Conservation (phyloP, 139 green algal species). For the Helicosporidium sp. region DNA sequence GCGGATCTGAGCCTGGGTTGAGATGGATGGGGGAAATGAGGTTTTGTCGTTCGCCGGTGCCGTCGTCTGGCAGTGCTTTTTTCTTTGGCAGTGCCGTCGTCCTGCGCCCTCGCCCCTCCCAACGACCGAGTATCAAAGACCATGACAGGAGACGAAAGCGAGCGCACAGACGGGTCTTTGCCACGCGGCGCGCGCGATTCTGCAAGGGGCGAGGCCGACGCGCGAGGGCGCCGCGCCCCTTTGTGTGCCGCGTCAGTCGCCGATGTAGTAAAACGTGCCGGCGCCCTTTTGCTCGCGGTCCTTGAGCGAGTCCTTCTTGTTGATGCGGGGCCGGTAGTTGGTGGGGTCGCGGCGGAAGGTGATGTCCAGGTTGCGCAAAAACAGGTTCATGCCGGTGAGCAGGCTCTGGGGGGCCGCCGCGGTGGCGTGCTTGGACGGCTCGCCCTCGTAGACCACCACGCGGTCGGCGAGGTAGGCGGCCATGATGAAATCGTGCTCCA, state of each 20-base stretch:
- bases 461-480: constrained; percentile 90
- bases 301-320: constrained; percentile 86
- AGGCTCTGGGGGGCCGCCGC: constrained; percentile 59
- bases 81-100: no score
- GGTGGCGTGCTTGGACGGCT: constrained; percentile 52
- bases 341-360: constrained; percentile 94
- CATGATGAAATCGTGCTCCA: constrained; percentile 99
- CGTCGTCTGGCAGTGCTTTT: no score
- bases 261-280: constrained; percentile 65
- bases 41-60: no score
- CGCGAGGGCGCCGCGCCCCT: no score
- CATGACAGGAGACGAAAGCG: no score
- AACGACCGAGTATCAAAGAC: no score
- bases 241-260: constrained; percentile 10
- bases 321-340: constrained; percentile 96
- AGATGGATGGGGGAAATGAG: no score
- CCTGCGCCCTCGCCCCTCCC: no score
- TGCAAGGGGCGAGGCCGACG: no score
- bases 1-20: no score
- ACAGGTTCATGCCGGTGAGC: constrained; percentile 75
- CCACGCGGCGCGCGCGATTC: no score
- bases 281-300: constrained; percentile 90
- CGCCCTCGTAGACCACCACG: constrained; percentile 92
- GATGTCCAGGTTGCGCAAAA: constrained; percentile 88
- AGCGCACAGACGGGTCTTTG: no score